A percentile compares a stretch with the other conserved stretches of the same genome.
These are phyloP conservation scores for Dothideomycetes sp. DNA, from an alignment of 2,329 filamentous ascomycete genomes.

Conservation along the genomic window DNA sequence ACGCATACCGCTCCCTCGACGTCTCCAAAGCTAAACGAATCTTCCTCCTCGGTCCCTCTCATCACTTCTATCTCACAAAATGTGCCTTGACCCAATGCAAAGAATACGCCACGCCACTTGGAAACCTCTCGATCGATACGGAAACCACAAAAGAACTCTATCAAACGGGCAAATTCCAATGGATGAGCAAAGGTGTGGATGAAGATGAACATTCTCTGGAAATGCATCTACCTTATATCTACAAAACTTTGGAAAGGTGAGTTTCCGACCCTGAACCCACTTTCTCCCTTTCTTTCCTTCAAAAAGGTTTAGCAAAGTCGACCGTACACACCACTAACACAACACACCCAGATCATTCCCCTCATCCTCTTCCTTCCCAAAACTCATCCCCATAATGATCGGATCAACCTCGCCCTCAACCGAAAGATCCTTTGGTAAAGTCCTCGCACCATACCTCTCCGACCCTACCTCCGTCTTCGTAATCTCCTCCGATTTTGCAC, in stretches of 20 bases:
- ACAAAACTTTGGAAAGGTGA: constrained; percentile 58
- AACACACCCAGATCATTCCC: constrained; percentile 25
- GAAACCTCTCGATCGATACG: constrained; percentile 57
- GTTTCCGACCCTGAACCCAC: not conserved
- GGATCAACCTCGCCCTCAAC: constrained; percentile 59
- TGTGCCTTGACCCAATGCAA: constrained; percentile 67
- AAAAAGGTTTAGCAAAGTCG: no score
- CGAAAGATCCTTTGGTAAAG: constrained; percentile 58
- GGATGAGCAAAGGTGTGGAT: constrained; percentile 60
- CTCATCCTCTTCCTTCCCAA: constrained; percentile 51
- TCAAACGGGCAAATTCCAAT: constrained; percentile 47
- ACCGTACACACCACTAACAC: no score
- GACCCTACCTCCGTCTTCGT: constrained; percentile 74
- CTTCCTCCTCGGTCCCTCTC: constrained; percentile 87
- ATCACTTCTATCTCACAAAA: constrained; percentile 70
- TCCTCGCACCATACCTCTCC: constrained; percentile 69
- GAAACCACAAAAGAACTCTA: constrained; percentile 44
- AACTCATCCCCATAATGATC: constrained; percentile 75
- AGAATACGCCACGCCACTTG: constrained; percentile 65
- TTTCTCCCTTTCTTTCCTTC: no score
- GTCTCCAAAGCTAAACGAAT: constrained; percentile 76
- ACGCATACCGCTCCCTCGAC: constrained; percentile 86
- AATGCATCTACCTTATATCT: constrained; percentile 93
- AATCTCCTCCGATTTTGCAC: constrained; percentile 91
- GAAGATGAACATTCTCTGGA: constrained; percentile 86